Percentiles rank a stretch among this genome's conserved stretches.
Evolutionary conservation across 2,329 filamentous ascomycete genomes (phyloP).

Genomic region (Fusarium sp.): DNA sequence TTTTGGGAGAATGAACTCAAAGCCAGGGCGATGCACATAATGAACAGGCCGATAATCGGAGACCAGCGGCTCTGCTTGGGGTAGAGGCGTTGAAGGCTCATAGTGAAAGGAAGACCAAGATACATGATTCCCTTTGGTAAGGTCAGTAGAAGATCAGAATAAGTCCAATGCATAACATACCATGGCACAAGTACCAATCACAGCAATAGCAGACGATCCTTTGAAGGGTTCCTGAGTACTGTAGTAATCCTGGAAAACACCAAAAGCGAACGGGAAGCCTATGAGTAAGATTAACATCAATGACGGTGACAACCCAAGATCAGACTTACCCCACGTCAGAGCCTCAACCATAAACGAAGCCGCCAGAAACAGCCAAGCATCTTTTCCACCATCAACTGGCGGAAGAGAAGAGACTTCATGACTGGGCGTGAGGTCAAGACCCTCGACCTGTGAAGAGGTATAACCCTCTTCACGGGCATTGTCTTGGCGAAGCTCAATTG

Average conservation of each 20-base stretch:
- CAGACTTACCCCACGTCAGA: constrained; percentile 52
- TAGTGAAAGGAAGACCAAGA: constrained; percentile 53
- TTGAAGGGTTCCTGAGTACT: constrained; percentile 70
- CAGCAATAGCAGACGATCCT: constrained; percentile 67
- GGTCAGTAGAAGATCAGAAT: not conserved
- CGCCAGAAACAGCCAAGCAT: constrained; percentile 54
- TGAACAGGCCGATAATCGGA: constrained; percentile 62
- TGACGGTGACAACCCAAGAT: fast-evolving
- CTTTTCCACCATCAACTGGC: constrained; percentile 52
- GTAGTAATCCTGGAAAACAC: constrained; percentile 81
- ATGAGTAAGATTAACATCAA: not conserved
- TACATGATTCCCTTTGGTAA: constrained; percentile 66
- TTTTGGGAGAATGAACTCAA: constrained; percentile 68
- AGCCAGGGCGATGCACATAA: constrained; percentile 67
- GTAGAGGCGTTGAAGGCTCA: constrained; percentile 47
- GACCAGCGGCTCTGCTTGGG: constrained; percentile 58
- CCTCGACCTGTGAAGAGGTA: not conserved
- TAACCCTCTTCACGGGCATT: constrained; percentile 4
- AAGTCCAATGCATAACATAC: constrained; percentile 52
- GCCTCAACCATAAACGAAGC: constrained; percentile 54
- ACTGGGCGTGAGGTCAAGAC: not conserved
- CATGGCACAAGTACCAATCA: constrained; percentile 76
- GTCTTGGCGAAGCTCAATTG: constrained; percentile 8
- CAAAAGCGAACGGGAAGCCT: constrained; percentile 79
- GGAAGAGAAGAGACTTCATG: constrained; percentile 39